Evolutionary conservation across 345 rosid species (phyloP).

Genomic region (Euclidium syriacum): DNA sequence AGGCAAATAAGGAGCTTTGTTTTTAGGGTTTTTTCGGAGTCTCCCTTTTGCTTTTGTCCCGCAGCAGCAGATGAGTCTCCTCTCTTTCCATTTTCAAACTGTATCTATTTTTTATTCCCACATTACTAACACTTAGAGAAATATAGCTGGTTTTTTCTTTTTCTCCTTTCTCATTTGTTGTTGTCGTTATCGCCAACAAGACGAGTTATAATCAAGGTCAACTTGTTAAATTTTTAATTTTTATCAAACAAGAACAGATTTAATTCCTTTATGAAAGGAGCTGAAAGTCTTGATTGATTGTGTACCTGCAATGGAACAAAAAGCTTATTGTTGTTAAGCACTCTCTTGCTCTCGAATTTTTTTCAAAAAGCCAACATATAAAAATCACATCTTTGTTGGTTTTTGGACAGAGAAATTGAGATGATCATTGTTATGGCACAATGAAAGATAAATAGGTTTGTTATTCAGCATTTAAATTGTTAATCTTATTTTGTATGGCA

Average conservation of each 20-base stretch:
- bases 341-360: neutral
- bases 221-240: slow-evolving; percentile 10
- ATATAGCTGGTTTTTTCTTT: neutral
- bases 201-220: slow-evolving; percentile 9
- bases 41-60: slow-evolving; percentile 10
- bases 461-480: neutral
- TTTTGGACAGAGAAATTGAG: slow-evolving; percentile 7
- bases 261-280: neutral
- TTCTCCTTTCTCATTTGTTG: neutral
- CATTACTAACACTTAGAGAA: slow-evolving; percentile 18
- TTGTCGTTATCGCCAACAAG: slow-evolving; percentile 10
- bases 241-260: neutral
- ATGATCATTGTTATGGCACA: neutral
- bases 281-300: neutral
- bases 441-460: slow-evolving; percentile 11
- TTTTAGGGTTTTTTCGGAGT: no score
- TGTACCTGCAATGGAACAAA: slow-evolving; percentile 1
- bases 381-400: neutral
- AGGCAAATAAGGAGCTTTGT: no score
- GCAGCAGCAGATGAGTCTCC: slow-evolving; percentile 28
- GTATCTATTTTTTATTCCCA: slow-evolving; percentile 20
- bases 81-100: slow-evolving; percentile 21
- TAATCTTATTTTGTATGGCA: neutral
- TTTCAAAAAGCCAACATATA: neutral
- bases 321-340: neutral